These are phyloP conservation scores for Rozella allomycis DNA, from an alignment of 371 early-diverging fungal species.

Conservation along the genomic window DNA sequence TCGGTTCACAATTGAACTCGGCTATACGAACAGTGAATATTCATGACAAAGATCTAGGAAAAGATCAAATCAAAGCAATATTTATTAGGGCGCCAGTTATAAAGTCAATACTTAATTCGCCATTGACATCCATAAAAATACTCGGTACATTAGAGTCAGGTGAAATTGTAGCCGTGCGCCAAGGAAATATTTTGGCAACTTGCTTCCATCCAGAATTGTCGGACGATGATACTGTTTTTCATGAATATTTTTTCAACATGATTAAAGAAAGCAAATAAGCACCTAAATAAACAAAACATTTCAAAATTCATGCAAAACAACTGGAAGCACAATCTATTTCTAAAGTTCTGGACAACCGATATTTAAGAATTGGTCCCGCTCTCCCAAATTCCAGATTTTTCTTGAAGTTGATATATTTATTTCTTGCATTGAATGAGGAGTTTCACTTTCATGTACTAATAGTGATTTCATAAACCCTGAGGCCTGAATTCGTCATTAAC, in stretches of 20 bases:
- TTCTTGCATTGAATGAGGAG: too few species aligned
- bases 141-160: constrained; percentile 3
- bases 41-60: constrained; percentile 20
- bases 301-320: too few species aligned
- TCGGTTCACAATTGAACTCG: constrained; percentile 73
- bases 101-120: constrained; percentile 22
- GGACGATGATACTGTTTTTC: constrained; percentile 54
- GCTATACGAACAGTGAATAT: constrained; percentile 46
- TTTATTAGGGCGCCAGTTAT: constrained; percentile 90
- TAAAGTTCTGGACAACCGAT: too few species aligned
- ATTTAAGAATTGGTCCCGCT: too few species aligned
- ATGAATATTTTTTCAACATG: constrained; percentile 50
- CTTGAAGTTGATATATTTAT: too few species aligned
- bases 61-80: constrained; percentile 41
- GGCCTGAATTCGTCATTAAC: too few species aligned
- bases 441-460: too few species aligned
- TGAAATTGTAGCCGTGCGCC: constrained; percentile 60
- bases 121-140: constrained; percentile 6
- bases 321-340: too few species aligned
- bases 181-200: constrained; percentile 64
- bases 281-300: too few species aligned
- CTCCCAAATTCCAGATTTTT: too few species aligned
- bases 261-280: too few species aligned
- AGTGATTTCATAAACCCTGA: too few species aligned
- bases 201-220: constrained; percentile 90